These are phyloP conservation scores for Exidia glandulosa DNA, from an alignment of 768 basidiomycete genomes.

Conservation along the genomic window DNA sequence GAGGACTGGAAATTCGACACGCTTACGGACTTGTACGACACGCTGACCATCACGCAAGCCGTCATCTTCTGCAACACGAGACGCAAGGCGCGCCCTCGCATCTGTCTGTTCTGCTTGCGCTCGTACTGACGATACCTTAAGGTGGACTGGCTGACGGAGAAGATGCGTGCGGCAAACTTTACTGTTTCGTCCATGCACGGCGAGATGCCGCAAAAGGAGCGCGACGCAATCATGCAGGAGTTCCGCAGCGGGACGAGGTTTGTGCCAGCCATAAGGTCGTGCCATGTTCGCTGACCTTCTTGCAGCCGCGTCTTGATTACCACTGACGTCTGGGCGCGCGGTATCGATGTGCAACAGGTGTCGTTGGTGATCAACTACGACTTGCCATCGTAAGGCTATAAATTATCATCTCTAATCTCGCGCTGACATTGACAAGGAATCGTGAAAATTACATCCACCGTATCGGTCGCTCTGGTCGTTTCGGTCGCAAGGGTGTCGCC, in stretches of 20 bases:
- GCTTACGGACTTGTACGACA: slow-evolving; percentile 93
- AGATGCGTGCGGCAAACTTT: slow-evolving; percentile 98
- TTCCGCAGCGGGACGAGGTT: slow-evolving; percentile 89
- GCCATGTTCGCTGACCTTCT: slow-evolving; percentile 7
- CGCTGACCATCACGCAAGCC: slow-evolving; percentile 96
- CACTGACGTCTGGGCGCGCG: slow-evolving; percentile 94
- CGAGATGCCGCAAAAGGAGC: slow-evolving; percentile 92
- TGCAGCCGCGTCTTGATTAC: slow-evolving; percentile 84
- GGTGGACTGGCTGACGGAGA: slow-evolving; percentile 98
- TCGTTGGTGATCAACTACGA: slow-evolving; percentile 97
- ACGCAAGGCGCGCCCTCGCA: slow-evolving; percentile 57
- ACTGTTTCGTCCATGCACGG: slow-evolving; percentile 95
- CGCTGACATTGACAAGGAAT: slow-evolving; percentile 38
- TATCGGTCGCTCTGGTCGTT: slow-evolving; percentile 97
- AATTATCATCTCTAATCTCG: slow-evolving; percentile 4
- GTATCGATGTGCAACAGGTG: slow-evolving; percentile 97
- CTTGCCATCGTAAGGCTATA: slow-evolving; percentile 63
- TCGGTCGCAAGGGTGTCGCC: slow-evolving; percentile 98
- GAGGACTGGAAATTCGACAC: slow-evolving; percentile 99
- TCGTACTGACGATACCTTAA: slow-evolving; percentile 18
- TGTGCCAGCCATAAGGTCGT: slow-evolving; percentile 19
- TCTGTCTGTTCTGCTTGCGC: background rate
- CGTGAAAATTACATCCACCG: slow-evolving; percentile 99
- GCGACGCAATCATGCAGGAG: slow-evolving; percentile 94
- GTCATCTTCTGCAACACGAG: slow-evolving; percentile 99